Evolutionary conservation across 2,329 filamentous ascomycete genomes (phyloP).

Genomic region (Cytospora piceae): DNA sequence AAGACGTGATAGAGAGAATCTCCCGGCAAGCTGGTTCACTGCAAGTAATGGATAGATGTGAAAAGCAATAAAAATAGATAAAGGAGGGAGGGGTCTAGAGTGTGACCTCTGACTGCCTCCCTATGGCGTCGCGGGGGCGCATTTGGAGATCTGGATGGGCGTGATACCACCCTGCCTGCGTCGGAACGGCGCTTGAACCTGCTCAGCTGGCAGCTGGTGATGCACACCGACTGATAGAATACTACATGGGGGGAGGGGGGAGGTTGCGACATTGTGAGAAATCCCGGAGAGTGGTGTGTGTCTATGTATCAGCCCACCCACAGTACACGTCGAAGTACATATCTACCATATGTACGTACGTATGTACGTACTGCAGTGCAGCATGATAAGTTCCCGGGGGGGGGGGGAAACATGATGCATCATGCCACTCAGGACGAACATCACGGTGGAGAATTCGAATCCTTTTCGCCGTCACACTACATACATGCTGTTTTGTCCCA

Average conservation of each 20-base stretch:
- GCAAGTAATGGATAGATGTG: neutral
- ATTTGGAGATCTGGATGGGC: neutral
- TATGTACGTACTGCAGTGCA: neutral
- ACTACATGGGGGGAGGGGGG: neutral
- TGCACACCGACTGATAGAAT: neutral
- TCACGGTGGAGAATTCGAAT: neutral
- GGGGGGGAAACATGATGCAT: neutral
- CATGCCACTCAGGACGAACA: neutral
- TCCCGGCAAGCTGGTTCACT: constrained; percentile 1
- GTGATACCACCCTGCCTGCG: neutral
- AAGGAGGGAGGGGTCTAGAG: neutral
- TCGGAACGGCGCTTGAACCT: constrained; percentile 1
- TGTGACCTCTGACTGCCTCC: neutral
- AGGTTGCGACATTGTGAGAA: constrained; percentile 10
- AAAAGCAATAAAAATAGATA: neutral
- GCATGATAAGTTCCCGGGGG: neutral
- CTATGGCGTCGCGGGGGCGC: neutral
- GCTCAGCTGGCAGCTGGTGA: constrained; percentile 1
- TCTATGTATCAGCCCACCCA: neutral
- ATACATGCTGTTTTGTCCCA: neutral
- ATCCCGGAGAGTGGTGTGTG: neutral
- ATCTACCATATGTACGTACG: neutral
- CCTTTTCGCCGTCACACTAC: neutral
- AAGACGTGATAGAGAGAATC: neutral
- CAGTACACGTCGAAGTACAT: neutral